Evolutionary conservation across 257 asterid species (phyloP), one percentile per base, ranked within the genome.

Genomic region (Lantana camara): DNA sequence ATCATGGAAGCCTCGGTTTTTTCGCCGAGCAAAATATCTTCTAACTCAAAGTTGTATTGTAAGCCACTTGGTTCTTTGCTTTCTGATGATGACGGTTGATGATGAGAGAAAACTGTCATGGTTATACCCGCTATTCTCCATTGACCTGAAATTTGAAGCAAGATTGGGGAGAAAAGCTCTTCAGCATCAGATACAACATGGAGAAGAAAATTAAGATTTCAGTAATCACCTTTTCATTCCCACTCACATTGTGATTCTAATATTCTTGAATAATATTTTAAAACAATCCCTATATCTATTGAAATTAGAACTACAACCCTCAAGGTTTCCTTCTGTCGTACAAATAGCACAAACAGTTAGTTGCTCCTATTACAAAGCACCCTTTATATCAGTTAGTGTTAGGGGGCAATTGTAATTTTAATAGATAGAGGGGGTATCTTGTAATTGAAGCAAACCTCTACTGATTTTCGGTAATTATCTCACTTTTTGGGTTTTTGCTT

Each of bases 21-120:
- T 63, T 82, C 98, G 7, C 98, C 97, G 0, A 92, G 85, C 77
- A 92, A 75, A 68, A 64, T 60, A 61, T 92, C 97, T 27, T 83
- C 90, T 9, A 79, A 37, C 30, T 77, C 74, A 48, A 87, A 92
- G 60, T 29, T 66, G 71, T 87, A 92, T 11, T 62, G 78, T 45
- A 73, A 34, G 17, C 84, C 85, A n/a, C 42, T 50, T 24, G 48
- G 64, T 32, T 47, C 60, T 42, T 60, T 73, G 23, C 47, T 75
- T 62, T 70, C 89, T 46, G 63, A 55, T 40, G 67, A 54, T 1
- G 48, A 71, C 9, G 63, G 47, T 46, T 35, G 81, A 56, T 24
- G 40, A 50, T 65, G 69, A 68, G 47, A 42, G 60, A 81, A 64
- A 4, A 76, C 74, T 3, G 77, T 77, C 78, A 92, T 47, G 64